A percentile compares a stretch with the other conserved stretches of the same genome.
Evolutionary conservation across 1,284 basidiomycete species (phyloP).

Genomic region (Ganoderma leucocontextum): DNA sequence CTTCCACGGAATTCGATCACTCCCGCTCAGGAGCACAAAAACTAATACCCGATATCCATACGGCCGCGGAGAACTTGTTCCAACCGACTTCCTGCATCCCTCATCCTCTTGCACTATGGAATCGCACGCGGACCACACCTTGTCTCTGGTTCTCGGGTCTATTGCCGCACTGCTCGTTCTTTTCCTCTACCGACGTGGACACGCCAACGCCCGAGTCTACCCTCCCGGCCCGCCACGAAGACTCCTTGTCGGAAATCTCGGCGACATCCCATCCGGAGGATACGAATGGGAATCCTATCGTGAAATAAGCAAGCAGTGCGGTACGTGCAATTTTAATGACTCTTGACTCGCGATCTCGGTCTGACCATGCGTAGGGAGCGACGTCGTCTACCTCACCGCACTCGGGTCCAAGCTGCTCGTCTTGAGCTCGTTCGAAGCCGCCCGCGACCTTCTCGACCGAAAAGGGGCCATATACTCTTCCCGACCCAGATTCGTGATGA

Average conservation of each 20-base stretch:
- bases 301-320: conserved; percentile 8
- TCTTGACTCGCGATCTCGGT: neutral
- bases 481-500: conserved; percentile 19
- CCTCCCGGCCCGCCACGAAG: conserved; percentile 12
- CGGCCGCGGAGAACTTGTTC: no score
- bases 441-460: conserved; percentile 25
- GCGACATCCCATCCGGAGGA: conserved; percentile 18
- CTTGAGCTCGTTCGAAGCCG: conserved; percentile 38
- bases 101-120: neutral
- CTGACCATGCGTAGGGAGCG: conserved; percentile 8
- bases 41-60: no score
- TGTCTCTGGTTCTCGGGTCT: neutral
- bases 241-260: conserved; percentile 21
- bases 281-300: conserved; percentile 15
- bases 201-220: neutral
- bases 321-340: neutral
- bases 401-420: conserved; percentile 30
- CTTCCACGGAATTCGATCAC: no score
- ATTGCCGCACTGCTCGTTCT: neutral
- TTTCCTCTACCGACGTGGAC: neutral
- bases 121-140: neutral
- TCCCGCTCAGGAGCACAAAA: no score
- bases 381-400: conserved; percentile 21
- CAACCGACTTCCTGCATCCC: neutral
- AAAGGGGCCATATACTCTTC: conserved; percentile 21